These are phyloP conservation scores for Myxozyma vanderwaltii DNA, from an alignment of 805 yeast genomes.

Conservation along the genomic window DNA sequence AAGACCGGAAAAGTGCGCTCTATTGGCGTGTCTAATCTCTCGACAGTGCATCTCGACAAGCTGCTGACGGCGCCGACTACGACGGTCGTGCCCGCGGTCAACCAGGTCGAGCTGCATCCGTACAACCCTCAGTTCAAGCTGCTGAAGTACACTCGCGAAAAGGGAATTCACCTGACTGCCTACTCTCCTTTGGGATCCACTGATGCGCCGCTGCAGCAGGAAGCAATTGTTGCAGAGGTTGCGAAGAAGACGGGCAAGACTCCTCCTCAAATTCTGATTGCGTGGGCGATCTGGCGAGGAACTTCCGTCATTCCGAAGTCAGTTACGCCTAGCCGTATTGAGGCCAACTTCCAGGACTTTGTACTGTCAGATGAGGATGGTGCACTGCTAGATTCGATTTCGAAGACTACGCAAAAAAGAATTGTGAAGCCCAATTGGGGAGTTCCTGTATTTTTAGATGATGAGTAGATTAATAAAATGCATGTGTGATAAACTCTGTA, in stretches of 20 bases:
- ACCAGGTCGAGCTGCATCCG: constrained; percentile 81
- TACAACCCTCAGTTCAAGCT: constrained; percentile 67
- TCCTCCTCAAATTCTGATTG: constrained; percentile 57
- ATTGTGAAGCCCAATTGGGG: constrained; percentile 34
- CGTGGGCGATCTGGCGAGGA: constrained; percentile 61
- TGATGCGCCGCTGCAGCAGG: constrained; percentile 40
- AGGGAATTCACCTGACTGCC: constrained; percentile 66
- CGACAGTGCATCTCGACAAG: constrained; percentile 40
- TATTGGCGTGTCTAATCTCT: constrained; percentile 78
- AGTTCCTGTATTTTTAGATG: constrained; percentile 27
- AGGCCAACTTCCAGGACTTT: constrained; percentile 46
- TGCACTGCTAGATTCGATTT: constrained; percentile 38
- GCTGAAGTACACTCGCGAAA: constrained; percentile 52
- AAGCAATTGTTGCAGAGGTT: constrained; percentile 55
- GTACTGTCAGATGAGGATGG: constrained; percentile 50
- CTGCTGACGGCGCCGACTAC: constrained; percentile 36
- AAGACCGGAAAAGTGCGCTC: constrained; percentile 60
- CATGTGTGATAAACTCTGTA: background rate
- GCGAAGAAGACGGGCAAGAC: constrained; percentile 58
- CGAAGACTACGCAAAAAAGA: constrained; percentile 27
- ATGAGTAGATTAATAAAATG: constrained; percentile 8
- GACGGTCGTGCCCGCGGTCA: constrained; percentile 63
- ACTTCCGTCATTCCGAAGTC: constrained; percentile 71
- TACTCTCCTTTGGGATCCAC: constrained; percentile 74
- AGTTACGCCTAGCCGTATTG: constrained; percentile 61